A percentile compares a stretch with the other conserved stretches of the same genome.
Evolutionary conservation across 768 basidiomycete genomes (phyloP).

Genomic region (Hygrophorus pudorinus): DNA sequence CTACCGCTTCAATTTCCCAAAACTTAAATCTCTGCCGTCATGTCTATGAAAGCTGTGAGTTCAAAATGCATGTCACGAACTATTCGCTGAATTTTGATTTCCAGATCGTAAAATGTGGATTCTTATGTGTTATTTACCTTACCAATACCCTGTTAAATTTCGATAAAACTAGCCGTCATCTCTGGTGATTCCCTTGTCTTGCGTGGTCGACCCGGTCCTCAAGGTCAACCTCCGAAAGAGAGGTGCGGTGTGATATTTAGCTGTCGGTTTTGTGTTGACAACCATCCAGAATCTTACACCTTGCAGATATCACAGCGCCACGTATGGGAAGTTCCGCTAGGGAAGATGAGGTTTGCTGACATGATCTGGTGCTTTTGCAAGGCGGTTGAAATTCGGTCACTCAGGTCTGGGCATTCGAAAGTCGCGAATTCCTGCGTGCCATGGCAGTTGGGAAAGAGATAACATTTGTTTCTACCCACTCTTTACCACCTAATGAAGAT

Average conservation of each 20-base stretch:
- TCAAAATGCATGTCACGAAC: neutral
- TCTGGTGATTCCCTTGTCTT: conserved; percentile 87
- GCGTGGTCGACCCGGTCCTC: conserved; percentile 63
- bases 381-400: neutral
- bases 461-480: conserved; percentile 73
- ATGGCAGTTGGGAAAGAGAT: conserved; percentile 87
- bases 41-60: conserved; percentile 74
- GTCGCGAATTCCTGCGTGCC: conserved; percentile 84
- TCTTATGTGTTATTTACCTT: neutral
- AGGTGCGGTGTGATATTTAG: conserved; percentile 31
- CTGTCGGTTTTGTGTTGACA: conserved; percentile 7
- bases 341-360: conserved; percentile 69
- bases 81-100: neutral
- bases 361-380: conserved; percentile 2
- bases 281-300: conserved; percentile 63
- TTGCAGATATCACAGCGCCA: conserved; percentile 81
- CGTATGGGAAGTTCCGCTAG: conserved; percentile 72
- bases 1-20: too few relatives aligned
- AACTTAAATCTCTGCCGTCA: conserved; percentile 15
- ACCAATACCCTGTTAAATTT: neutral
- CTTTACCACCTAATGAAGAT: conserved; percentile 68
- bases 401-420: conserved; percentile 85
- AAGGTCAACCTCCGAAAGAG: conserved; percentile 87
- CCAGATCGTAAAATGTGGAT: conserved; percentile 55
- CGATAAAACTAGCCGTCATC: conserved; percentile 51